Conservation (phyloP, 1,139 yeast species). For the Kodamaea anthophila region DNA sequence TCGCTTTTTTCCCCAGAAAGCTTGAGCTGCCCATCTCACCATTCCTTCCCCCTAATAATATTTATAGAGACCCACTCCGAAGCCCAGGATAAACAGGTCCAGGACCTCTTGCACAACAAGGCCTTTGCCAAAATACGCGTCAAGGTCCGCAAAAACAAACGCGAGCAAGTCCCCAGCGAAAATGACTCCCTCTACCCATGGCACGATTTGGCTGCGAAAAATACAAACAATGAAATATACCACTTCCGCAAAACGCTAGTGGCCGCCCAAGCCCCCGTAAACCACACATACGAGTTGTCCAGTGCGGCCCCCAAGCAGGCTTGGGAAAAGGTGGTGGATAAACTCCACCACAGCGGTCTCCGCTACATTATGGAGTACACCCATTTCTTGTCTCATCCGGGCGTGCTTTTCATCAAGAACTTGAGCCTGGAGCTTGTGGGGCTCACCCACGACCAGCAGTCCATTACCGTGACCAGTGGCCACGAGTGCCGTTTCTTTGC, state of each 20-base stretch:
- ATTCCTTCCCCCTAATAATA: constrained; percentile 1
- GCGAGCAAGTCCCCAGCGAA: not conserved
- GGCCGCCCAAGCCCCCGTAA: too few relatives aligned
- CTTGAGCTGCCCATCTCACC: not conserved
- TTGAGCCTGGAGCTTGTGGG: constrained; percentile 16
- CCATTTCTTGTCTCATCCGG: constrained; percentile 57
- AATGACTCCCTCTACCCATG: too few relatives aligned
- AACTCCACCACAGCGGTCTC: constrained; percentile 6
- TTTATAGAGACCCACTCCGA: constrained; percentile 1
- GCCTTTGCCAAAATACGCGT: constrained; percentile 1
- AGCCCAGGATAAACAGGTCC: not conserved
- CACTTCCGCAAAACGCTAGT: too few relatives aligned
- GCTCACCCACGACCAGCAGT: constrained; percentile 7
- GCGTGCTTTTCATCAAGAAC: constrained; percentile 55
- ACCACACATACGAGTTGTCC: constrained; percentile 6
- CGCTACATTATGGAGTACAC: constrained; percentile 18
- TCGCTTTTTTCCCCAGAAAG: constrained; percentile 1
- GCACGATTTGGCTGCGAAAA: too few relatives aligned
- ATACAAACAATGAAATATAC: too few relatives aligned
- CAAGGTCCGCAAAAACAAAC: not conserved
- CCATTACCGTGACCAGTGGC: constrained; percentile 5
- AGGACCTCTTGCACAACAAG: not conserved
- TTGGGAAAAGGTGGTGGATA: constrained; percentile 9
- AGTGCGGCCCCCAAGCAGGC: constrained; percentile 7
- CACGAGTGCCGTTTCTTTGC: constrained; percentile 15